Evolutionary conservation across 148 eudicot genomes (phyloP).

Genomic region (Silene uniflora): DNA sequence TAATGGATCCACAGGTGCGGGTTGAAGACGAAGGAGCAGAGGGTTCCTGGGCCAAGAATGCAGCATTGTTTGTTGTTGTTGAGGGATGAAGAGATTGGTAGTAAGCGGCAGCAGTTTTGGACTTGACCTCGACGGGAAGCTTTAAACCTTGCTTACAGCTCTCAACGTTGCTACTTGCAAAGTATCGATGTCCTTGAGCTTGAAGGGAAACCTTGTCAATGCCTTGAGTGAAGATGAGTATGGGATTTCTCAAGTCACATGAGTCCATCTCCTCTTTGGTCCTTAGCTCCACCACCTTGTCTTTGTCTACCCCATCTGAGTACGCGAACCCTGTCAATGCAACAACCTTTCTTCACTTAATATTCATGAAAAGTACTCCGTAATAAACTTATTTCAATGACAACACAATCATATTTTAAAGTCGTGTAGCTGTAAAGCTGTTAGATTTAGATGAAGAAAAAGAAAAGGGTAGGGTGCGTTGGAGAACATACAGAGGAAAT

Average conservation of each 20-base stretch:
- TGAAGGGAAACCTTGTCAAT: constrained; percentile 43
- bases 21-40: constrained; percentile 28
- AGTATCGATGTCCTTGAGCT: constrained; percentile 64
- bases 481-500: constrained; percentile 51
- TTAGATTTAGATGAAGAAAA: too few relatives aligned
- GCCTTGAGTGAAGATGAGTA: constrained; percentile 63
- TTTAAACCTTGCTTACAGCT: constrained; percentile 70
- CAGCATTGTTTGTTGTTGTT: constrained; percentile 13
- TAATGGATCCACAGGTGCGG: constrained; percentile 12
- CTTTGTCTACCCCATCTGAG: constrained; percentile 44
- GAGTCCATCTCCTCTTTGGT: constrained; percentile 53
- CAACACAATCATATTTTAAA: too few relatives aligned
- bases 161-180: constrained; percentile 52
- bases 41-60: constrained; percentile 23
- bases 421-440: too few relatives aligned
- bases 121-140: constrained; percentile 56
- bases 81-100: not conserved
- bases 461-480: constrained; percentile 6
- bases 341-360: not conserved
- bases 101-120: constrained; percentile 25
- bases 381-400: too few relatives aligned
- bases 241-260: constrained; percentile 69
- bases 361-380: too few relatives aligned
- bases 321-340: constrained; percentile 58
- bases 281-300: constrained; percentile 61